Percentiles rank a stretch among this genome's conserved stretches.
Evolutionary conservation across 768 basidiomycete genomes (phyloP).

Genomic region (Lactarius sp.): DNA sequence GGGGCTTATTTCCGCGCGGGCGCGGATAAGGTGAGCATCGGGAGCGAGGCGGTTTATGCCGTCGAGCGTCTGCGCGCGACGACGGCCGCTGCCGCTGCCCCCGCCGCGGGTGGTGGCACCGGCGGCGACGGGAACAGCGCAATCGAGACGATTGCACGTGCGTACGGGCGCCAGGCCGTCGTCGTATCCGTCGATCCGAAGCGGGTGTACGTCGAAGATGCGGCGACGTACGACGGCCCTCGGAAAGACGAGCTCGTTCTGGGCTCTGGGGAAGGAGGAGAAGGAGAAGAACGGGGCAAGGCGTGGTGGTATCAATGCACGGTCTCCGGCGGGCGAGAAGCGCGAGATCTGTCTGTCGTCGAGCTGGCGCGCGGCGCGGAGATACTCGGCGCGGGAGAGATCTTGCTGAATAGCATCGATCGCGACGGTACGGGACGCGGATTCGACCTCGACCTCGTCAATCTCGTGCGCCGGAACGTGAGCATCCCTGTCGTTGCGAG

Average conservation of each 20-base stretch:
- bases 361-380: constrained; percentile 93
- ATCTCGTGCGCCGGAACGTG: constrained; percentile 69
- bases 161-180: constrained; percentile 94
- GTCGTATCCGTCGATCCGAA: constrained; percentile 96
- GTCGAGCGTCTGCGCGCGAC: constrained; percentile 73
- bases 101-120: not conserved
- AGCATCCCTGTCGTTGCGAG: constrained; percentile 91
- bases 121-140: constrained; percentile 69
- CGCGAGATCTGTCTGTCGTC: constrained; percentile 77
- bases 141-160: constrained; percentile 86
- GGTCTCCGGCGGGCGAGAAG: constrained; percentile 86
- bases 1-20: constrained; percentile 95
- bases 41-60: constrained; percentile 91
- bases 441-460: constrained; percentile 82
- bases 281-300: constrained; percentile 51
- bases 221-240: constrained; percentile 57
- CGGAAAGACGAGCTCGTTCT: constrained; percentile 58
- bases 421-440: constrained; percentile 90
- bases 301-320: constrained; percentile 99
- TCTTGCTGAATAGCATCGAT: constrained; percentile 94
- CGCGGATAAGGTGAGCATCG: constrained; percentile 98
- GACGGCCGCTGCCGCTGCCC: constrained; percentile 25
- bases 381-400: constrained; percentile 87
- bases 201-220: constrained; percentile 66
- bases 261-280: constrained; percentile 33